Percentiles rank a stretch among this genome's conserved stretches.
These are phyloP conservation scores for Metschnikowia similis DNA, from an alignment of 805 yeast species.

Conservation along the genomic window DNA sequence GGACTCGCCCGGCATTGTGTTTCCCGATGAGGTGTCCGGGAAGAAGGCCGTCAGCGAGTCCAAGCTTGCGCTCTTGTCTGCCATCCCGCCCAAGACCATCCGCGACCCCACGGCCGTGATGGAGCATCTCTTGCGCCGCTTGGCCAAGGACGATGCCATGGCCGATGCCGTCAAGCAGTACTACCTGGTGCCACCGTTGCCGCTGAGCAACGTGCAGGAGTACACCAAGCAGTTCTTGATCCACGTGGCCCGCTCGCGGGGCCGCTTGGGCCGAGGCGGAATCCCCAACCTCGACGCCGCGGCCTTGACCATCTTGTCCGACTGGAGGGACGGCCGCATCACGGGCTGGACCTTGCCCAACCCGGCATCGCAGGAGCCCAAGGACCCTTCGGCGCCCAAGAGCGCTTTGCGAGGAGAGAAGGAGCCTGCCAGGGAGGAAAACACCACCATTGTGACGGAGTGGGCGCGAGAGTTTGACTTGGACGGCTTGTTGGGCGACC, in stretches of 20 bases:
- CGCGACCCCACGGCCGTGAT: constrained; percentile 83
- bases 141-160: constrained; percentile 71
- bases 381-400: constrained; percentile 30
- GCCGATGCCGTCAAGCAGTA: constrained; percentile 68
- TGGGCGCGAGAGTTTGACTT: constrained; percentile 96
- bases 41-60: constrained; percentile 55
- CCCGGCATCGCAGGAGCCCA: constrained; percentile 12
- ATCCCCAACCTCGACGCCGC: constrained; percentile 86
- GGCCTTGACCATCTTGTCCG: constrained; percentile 75
- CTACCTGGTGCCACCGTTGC: constrained; percentile 78
- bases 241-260: constrained; percentile 88
- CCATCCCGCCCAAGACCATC: constrained; percentile 82
- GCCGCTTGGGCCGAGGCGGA: constrained; percentile 91
- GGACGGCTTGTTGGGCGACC: constrained; percentile 65
- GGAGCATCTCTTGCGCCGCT: constrained; percentile 66
- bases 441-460: constrained; percentile 74
- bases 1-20: constrained; percentile 97
- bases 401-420: constrained; percentile 39
- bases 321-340: constrained; percentile 96
- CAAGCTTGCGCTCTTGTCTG: constrained; percentile 82
- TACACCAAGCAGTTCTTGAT: constrained; percentile 83
- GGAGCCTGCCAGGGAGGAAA: constrained; percentile 50
- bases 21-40: constrained; percentile 58
- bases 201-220: constrained; percentile 66
- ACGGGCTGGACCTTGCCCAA: constrained; percentile 85